A percentile compares a stretch with the other conserved stretches of the same genome.
Evolutionary conservation across 1,284 basidiomycete species (phyloP).

Genomic region (Xerocomus nothofagi): DNA sequence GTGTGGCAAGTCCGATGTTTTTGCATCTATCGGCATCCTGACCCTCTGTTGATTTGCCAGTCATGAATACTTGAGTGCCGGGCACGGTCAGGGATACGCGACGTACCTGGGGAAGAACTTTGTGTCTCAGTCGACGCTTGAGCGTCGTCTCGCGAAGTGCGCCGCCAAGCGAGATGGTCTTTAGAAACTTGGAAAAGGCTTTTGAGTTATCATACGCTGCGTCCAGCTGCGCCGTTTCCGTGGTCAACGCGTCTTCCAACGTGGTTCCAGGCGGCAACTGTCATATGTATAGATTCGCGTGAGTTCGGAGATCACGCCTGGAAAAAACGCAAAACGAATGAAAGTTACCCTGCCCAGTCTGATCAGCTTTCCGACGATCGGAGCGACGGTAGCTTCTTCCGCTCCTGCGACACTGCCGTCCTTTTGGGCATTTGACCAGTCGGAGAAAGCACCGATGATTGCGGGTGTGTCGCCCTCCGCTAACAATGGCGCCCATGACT

Average conservation of each 20-base stretch:
- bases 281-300: not conserved
- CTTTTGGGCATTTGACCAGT: constrained; percentile 36
- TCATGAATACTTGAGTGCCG: not conserved
- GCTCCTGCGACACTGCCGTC: constrained; percentile 16
- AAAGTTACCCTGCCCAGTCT: constrained; percentile 23
- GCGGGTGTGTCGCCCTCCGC: constrained; percentile 23
- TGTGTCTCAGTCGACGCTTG: constrained; percentile 27
- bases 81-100: not conserved
- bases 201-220: constrained; percentile 33
- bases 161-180: constrained; percentile 4
- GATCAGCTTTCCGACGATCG: constrained; percentile 17
- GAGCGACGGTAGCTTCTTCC: constrained; percentile 5
- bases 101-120: constrained; percentile 25
- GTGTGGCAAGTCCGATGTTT: constrained; percentile 26
- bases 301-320: not conserved
- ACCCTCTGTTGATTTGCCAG: constrained; percentile 18
- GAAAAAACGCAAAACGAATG: not conserved
- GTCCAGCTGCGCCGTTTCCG: constrained; percentile 7
- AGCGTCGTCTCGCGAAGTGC: constrained; percentile 17
- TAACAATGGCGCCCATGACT: constrained; percentile 38
- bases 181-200: constrained; percentile 29
- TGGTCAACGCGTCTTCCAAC: constrained; percentile 6
- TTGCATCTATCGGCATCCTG: constrained; percentile 28
- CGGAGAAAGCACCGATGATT: constrained; percentile 42
- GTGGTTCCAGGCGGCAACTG: constrained; percentile 20